A percentile compares a stretch with the other conserved stretches of the same genome.
Evolutionary conservation across 2,329 filamentous ascomycete species (phyloP).

Genomic region (Colletotrichum viniferum): DNA sequence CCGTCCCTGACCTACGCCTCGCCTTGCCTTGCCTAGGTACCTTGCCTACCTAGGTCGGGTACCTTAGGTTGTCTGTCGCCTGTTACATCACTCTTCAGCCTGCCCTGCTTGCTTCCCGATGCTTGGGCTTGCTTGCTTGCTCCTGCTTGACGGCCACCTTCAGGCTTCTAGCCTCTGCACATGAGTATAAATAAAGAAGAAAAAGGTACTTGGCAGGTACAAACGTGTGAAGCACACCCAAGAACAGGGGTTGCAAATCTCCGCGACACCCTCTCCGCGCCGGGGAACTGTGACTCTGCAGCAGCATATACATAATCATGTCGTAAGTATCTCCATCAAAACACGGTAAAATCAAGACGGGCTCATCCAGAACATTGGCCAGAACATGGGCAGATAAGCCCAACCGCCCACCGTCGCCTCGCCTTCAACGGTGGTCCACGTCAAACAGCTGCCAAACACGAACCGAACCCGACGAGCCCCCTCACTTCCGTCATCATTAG

Average conservation of each 20-base stretch:
- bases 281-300: constrained; percentile 1
- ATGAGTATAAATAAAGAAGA: not conserved
- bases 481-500: not conserved
- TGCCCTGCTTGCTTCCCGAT: not conserved
- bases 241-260: constrained; percentile 14
- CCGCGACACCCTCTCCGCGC: constrained; percentile 7
- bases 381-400: not conserved
- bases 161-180: not conserved
- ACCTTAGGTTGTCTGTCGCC: not conserved
- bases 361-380: not conserved
- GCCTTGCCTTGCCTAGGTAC: not conserved
- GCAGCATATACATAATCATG: constrained; percentile 9
- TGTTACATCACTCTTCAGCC: not conserved
- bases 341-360: not conserved
- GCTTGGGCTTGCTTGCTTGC: not conserved
- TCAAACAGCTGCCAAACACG: not conserved
- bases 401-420: not conserved
- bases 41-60: not conserved
- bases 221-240: not conserved
- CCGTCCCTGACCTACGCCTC: not conserved
- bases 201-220: not conserved
- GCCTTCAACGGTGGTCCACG: not conserved
- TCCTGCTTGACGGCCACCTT: not conserved
- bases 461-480: not conserved
- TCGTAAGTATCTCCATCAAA: constrained; percentile 7